A percentile compares a stretch with the other conserved stretches of the same genome.
These are phyloP conservation scores for Penicillium lagena DNA, from an alignment of 495 filamentous ascomycete species.

Conservation along the genomic window DNA sequence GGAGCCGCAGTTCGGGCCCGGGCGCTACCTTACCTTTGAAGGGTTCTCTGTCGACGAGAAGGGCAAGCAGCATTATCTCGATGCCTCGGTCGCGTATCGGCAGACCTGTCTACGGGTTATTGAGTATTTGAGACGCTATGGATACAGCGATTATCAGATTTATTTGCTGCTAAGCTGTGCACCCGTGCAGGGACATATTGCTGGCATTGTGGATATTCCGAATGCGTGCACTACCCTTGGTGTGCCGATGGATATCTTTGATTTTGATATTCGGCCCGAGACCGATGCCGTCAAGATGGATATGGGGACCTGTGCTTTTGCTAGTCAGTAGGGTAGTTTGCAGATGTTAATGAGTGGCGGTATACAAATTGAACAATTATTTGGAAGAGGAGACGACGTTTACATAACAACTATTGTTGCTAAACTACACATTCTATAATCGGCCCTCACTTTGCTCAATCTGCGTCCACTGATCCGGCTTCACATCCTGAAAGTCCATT, in stretches of 20 bases:
- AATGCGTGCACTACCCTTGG: conserved; percentile 87
- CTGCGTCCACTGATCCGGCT: conserved; percentile 28
- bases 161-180: conserved; percentile 87
- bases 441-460: conserved; percentile 4
- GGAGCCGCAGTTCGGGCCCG: conserved; percentile 84
- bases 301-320: conserved; percentile 74
- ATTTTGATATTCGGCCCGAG: conserved; percentile 80
- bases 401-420: too few species aligned
- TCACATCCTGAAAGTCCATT: conserved; percentile 42
- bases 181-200: conserved; percentile 86
- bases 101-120: conserved; percentile 78
- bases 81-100: conserved; percentile 87
- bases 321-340: conserved; percentile 33
- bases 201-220: conserved; percentile 86
- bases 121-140: conserved; percentile 82
- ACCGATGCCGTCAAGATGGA: conserved; percentile 57
- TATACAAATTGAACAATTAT: background rate
- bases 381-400: background rate
- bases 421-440: too few species aligned
- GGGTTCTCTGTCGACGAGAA: conserved; percentile 90
- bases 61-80: conserved; percentile 90
- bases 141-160: conserved; percentile 74
- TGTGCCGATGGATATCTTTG: conserved; percentile 91
- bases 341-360: background rate
- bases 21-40: conserved; percentile 85